A percentile compares a stretch with the other conserved stretches of the same genome.
Conservation (phyloP, 2,329 filamentous ascomycete species). For the Paraconiothyrium sp. region DNA sequence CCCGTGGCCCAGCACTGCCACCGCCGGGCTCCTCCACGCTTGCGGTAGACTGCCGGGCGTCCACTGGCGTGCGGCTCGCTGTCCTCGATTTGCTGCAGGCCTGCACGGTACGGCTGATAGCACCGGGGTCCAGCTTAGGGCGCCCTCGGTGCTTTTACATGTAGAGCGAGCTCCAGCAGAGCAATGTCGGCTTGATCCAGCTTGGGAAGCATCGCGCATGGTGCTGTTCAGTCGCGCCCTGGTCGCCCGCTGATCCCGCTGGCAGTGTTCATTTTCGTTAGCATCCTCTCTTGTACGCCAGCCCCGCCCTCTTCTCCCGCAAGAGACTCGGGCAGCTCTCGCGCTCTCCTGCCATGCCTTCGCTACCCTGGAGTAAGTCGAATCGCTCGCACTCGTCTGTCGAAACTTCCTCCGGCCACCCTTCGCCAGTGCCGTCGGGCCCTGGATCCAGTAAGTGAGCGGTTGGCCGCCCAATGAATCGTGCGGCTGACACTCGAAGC, state of each 20-base stretch:
- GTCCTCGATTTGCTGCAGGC: slow-evolving; percentile 35
- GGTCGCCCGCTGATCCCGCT: slow-evolving; percentile 27
- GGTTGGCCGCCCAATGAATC: slow-evolving; percentile 34
- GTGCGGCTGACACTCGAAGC: slow-evolving; percentile 46
- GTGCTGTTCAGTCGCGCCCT: slow-evolving; percentile 24
- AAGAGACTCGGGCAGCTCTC: slow-evolving; percentile 18
- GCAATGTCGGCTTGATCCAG: slow-evolving; percentile 35
- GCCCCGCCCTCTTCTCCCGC: slow-evolving; percentile 25
- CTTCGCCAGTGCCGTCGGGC: slow-evolving; percentile 47
- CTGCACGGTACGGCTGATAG: slow-evolving; percentile 44
- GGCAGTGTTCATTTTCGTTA: slow-evolving; percentile 43
- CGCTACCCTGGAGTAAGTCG: slow-evolving; percentile 50
- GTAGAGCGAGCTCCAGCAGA: slow-evolving; percentile 26
- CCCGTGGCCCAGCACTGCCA: slow-evolving; percentile 38
- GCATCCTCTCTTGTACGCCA: slow-evolving; percentile 27
- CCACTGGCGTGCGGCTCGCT: slow-evolving; percentile 33
- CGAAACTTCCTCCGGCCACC: slow-evolving; percentile 45
- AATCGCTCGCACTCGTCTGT: slow-evolving; percentile 51
- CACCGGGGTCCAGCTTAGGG: slow-evolving; percentile 32
- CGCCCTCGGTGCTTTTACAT: slow-evolving; percentile 29
- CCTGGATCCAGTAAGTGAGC: slow-evolving; percentile 38
- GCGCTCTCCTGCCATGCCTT: slow-evolving; percentile 47
- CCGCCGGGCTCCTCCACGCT: slow-evolving; percentile 31
- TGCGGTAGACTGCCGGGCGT: slow-evolving; percentile 31
- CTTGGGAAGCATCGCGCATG: slow-evolving; percentile 20